phyloP scores from a whole-genome alignment of 768 basidiomycete species.

The Psilocybe cyanescens region DNA sequence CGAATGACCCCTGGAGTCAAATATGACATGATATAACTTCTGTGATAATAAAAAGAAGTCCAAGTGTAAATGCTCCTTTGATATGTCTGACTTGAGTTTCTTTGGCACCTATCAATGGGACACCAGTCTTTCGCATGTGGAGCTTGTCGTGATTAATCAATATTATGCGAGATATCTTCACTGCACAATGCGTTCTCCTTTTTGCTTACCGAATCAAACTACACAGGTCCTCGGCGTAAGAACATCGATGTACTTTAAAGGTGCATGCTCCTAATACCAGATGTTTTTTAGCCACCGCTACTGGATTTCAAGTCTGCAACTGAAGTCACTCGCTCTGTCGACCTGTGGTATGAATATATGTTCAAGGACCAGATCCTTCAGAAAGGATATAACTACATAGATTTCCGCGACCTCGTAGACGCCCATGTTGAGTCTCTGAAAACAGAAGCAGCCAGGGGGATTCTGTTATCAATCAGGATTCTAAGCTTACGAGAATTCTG shows the following conservation, averaged over 20 bases:
- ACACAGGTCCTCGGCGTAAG: conserved; percentile 10
- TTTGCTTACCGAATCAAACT: not conserved
- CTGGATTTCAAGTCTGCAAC: conserved; percentile 5
- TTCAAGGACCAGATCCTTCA: conserved; percentile 3
- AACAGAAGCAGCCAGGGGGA: conserved; percentile 46
- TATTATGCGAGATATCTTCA: conserved; percentile 29
- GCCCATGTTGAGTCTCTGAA: conserved; percentile 57
- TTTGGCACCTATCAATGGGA: no score
- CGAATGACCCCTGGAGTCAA: no score
- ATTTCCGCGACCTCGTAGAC: conserved; percentile 57
- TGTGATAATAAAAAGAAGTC: no score
- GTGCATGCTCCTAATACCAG: no score
- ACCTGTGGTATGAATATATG: conserved; percentile 4
- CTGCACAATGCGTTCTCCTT: not conserved
- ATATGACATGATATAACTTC: no score
- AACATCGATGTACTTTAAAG: conserved; percentile 31
- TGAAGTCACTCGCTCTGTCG: conserved; percentile 7
- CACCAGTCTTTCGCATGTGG: conserved; percentile 24
- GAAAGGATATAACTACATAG: conserved; percentile 35
- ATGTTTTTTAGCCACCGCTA: conserved; percentile 7
- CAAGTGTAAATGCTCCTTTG: no score
- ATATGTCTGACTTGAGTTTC: no score
- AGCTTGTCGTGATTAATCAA: conserved; percentile 55
- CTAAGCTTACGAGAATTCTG: not conserved
- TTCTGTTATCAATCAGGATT: no score